Conservation (phyloP, 2,329 filamentous ascomycete species). For the Fusarium continuum region DNA sequence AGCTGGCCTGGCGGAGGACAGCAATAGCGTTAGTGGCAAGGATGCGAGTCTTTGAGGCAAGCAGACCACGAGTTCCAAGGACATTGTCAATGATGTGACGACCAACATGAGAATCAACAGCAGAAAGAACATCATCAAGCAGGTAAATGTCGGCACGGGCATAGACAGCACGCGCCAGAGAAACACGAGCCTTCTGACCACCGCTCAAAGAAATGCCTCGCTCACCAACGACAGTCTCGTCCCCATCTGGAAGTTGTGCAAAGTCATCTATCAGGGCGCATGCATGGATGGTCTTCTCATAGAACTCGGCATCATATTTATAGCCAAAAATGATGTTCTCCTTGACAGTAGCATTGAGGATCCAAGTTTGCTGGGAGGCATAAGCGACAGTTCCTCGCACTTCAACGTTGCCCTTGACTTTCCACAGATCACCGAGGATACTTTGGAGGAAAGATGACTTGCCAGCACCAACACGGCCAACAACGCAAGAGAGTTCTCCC, state of each 20-base stretch:
- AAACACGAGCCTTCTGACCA: slow-evolving; percentile 93
- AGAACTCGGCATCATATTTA: slow-evolving; percentile 91
- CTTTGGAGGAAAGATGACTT: slow-evolving; percentile 93
- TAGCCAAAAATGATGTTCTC: slow-evolving; percentile 98
- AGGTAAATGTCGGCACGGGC: slow-evolving; percentile 96
- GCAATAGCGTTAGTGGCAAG: slow-evolving; percentile 95
- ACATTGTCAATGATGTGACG: slow-evolving; percentile 95
- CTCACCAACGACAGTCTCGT: slow-evolving; percentile 96
- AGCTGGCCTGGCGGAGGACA: slow-evolving; percentile 88
- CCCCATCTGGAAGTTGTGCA: slow-evolving; percentile 89
- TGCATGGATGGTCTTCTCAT: slow-evolving; percentile 89
- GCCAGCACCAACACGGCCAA: slow-evolving; percentile 92
- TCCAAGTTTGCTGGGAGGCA: slow-evolving; percentile 92
- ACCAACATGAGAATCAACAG: slow-evolving; percentile 98
- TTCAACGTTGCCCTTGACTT: slow-evolving; percentile 82
- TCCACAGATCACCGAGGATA: slow-evolving; percentile 91
- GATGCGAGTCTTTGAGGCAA: slow-evolving; percentile 87
- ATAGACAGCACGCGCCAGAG: slow-evolving; percentile 92
- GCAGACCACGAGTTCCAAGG: slow-evolving; percentile 82
- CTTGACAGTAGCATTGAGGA: slow-evolving; percentile 96
- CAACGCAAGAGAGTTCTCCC: slow-evolving; percentile 90
- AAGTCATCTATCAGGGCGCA: slow-evolving; percentile 94
- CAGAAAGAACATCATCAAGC: slow-evolving; percentile 91
- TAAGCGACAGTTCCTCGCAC: slow-evolving; percentile 88
- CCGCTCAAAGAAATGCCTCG: slow-evolving; percentile 95